A percentile compares a stretch with the other conserved stretches of the same genome.
These are phyloP conservation scores for Pharus latifolius DNA, from an alignment of 176 grass and related monocot genomes.

Conservation along the genomic window DNA sequence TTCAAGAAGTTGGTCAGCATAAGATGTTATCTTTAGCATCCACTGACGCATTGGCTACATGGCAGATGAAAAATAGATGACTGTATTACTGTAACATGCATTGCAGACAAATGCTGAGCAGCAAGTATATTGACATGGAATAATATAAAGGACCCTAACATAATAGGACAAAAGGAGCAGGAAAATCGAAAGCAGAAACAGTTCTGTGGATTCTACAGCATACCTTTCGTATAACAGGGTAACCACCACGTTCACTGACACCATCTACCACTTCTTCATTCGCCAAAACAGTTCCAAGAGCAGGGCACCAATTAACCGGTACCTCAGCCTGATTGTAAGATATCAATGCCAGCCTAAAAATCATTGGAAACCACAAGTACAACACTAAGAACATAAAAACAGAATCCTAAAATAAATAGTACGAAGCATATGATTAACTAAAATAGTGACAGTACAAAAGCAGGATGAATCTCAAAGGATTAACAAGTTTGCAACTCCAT, in stretches of 20 bases:
- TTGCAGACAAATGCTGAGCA: background rate
- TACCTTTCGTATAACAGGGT: slow-evolving; percentile 95
- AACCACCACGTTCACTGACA: slow-evolving; percentile 91
- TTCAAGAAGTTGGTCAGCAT: slow-evolving; percentile 91
- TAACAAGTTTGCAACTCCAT: background rate
- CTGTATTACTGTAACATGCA: background rate
- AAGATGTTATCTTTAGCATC: slow-evolving; percentile 96
- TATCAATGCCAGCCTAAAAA: slow-evolving; percentile 62
- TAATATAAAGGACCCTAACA: too few species aligned
- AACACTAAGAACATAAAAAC: slow-evolving; percentile 35
- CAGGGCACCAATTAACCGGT: slow-evolving; percentile 98
- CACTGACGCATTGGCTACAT: slow-evolving; percentile 93
- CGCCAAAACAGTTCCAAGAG: slow-evolving; percentile 93
- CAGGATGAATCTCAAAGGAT: background rate
- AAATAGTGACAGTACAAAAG: slow-evolving; percentile 11
- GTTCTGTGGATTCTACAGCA: background rate
- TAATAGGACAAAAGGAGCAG: background rate
- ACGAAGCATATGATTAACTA: background rate
- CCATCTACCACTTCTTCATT: slow-evolving; percentile 94
- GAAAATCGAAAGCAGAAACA: background rate
- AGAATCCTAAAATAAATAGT: slow-evolving; percentile 16
- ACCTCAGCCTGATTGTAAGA: slow-evolving; percentile 85
- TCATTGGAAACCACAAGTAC: slow-evolving; percentile 48
- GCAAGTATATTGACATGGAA: background rate
- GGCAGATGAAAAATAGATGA: slow-evolving; percentile 1